phyloP scores from a whole-genome alignment of 2,329 filamentous ascomycete species.

The Rosellinia necatrix region DNA sequence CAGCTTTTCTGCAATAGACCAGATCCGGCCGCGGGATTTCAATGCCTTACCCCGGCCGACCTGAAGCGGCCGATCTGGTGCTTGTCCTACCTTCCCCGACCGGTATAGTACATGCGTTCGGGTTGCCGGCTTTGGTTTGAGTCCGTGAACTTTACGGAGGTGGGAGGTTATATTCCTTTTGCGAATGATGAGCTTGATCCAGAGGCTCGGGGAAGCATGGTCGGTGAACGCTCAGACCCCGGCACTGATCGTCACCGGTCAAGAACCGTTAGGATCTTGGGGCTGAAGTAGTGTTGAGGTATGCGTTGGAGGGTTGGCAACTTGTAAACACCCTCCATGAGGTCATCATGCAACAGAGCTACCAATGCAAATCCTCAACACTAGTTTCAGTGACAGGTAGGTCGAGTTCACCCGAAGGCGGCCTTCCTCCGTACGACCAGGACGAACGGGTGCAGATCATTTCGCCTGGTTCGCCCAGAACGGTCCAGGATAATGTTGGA shows the following conservation, averaged over 20 bases:
- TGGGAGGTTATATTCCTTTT: neutral
- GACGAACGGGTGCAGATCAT: neutral
- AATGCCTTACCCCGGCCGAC: conserved; percentile 28
- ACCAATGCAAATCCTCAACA: no score
- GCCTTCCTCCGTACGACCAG: no score
- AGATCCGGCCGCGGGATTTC: conserved; percentile 19
- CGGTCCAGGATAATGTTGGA: neutral
- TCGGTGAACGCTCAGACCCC: conserved; percentile 21
- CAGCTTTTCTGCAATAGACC: conserved; percentile 8
- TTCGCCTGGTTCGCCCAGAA: neutral
- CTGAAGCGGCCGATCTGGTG: conserved; percentile 37
- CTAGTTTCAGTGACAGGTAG: no score
- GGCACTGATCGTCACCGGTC: conserved; percentile 8
- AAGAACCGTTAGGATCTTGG: conserved; percentile 21
- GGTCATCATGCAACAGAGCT: conserved; percentile 35
- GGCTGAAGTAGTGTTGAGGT: conserved; percentile 32
- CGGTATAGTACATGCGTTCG: conserved; percentile 29
- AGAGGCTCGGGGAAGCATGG: conserved; percentile 16
- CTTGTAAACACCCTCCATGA: conserved; percentile 29
- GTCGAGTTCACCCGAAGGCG: no score
- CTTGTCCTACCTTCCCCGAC: conserved; percentile 35
- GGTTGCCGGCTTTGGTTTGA: neutral
- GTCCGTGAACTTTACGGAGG: neutral
- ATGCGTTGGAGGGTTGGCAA: conserved; percentile 29
- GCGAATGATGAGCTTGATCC: neutral